A percentile compares a stretch with the other conserved stretches of the same genome.
These are phyloP conservation scores for Fusarium goolgardi DNA, from an alignment of 2,329 filamentous ascomycete genomes.

Conservation along the genomic window DNA sequence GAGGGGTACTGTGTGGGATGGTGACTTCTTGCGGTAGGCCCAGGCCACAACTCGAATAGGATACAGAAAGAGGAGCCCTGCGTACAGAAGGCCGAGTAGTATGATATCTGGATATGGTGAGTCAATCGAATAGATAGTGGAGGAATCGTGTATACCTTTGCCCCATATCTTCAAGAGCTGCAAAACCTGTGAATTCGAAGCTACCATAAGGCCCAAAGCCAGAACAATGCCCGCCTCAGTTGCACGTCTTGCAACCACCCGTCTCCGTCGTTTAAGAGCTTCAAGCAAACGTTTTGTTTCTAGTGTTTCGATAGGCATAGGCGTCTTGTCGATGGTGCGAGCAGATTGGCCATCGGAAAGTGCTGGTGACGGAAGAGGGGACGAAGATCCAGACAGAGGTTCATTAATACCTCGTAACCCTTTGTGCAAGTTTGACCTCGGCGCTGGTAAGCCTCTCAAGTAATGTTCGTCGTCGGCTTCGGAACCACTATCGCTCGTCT, in stretches of 20 bases:
- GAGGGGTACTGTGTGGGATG: conserved; percentile 57
- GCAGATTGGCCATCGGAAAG: conserved; percentile 57
- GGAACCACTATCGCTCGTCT: conserved; percentile 88
- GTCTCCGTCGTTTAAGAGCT: conserved; percentile 58
- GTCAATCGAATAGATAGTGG: neutral
- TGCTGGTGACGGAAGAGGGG: conserved; percentile 64
- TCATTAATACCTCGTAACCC: conserved; percentile 75
- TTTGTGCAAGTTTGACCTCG: conserved; percentile 78
- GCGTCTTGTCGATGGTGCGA: conserved; percentile 38
- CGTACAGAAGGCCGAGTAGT: conserved; percentile 53
- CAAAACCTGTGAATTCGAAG: conserved; percentile 59
- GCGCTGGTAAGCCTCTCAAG: conserved; percentile 85
- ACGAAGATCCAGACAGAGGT: conserved; percentile 64
- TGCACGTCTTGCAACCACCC: conserved; percentile 63
- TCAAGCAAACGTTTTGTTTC: conserved; percentile 43
- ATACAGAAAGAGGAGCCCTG: conserved; percentile 63
- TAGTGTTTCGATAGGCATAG: conserved; percentile 20
- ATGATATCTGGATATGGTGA: conserved; percentile 56
- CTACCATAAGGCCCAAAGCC: conserved; percentile 61
- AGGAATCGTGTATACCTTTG: conserved; percentile 56
- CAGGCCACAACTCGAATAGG: conserved; percentile 68
- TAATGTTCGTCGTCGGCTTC: conserved; percentile 96
- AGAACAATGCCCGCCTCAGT: conserved; percentile 65
- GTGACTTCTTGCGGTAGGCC: conserved; percentile 56
- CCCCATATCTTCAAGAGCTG: conserved; percentile 60